Evolutionary conservation across 148 eudicot species (phyloP).

Genomic region (Silene conica): DNA sequence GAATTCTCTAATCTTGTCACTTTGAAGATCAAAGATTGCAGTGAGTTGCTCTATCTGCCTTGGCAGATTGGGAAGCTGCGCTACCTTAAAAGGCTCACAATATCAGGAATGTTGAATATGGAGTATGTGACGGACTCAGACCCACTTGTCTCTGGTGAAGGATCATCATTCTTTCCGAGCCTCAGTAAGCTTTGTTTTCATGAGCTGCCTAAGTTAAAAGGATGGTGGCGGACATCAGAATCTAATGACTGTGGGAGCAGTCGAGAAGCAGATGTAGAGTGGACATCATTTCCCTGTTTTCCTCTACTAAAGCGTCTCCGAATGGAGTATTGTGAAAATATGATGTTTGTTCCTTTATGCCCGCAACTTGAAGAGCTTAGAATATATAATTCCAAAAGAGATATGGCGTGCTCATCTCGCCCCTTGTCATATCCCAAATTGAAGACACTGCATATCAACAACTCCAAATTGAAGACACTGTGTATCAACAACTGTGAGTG

Average conservation of each 20-base stretch:
- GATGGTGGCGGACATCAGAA: background rate
- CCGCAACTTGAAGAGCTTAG: background rate
- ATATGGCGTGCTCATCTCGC: too few species aligned
- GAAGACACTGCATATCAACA: background rate
- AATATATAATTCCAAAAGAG: background rate
- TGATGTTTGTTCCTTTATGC: too few species aligned
- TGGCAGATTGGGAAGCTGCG: background rate
- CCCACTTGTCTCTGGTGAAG: background rate
- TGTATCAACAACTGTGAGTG: too few species aligned
- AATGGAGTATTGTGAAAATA: too few species aligned
- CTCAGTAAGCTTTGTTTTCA: background rate
- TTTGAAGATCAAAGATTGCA: background rate
- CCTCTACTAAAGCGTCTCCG: too few species aligned
- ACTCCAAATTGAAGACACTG: background rate
- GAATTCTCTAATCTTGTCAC: constrained; percentile 15
- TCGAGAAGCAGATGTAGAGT: too few species aligned
- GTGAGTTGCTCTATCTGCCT: background rate
- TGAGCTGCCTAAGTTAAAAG: background rate
- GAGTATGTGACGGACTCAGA: background rate
- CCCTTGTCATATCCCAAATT: too few species aligned
- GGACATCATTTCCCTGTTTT: background rate
- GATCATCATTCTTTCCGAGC: background rate
- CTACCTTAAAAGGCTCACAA: background rate
- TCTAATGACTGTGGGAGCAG: too few species aligned
- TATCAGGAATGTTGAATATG: constrained; percentile 1